Evolutionary conservation across 305 asterid genomes (phyloP).

Genomic region (Solanum hybrid): DNA sequence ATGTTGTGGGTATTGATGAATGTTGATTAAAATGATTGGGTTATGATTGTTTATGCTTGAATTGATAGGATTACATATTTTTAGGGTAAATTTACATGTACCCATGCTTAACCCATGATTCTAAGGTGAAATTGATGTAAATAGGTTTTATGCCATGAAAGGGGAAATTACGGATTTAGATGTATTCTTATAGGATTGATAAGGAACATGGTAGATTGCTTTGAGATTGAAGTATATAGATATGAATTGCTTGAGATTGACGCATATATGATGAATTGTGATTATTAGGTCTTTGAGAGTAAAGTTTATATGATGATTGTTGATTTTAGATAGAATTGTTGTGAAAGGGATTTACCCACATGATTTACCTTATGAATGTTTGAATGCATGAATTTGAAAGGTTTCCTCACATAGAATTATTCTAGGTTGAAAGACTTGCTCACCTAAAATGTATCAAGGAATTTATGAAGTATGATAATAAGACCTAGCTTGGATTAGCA

Average conservation of each 20-base stretch:
- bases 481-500: not conserved
- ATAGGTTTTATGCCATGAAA: not conserved
- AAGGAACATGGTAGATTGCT: not conserved
- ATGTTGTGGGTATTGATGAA: not conserved
- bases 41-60: not conserved
- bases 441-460: not conserved
- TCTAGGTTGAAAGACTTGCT: not conserved
- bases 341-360: not conserved
- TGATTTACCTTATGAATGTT: not conserved
- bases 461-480: not conserved
- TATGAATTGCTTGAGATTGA: not conserved
- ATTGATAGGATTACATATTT: not conserved
- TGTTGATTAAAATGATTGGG: not conserved
- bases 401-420: not conserved
- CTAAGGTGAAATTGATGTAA: not conserved
- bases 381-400: not conserved
- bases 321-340: not conserved
- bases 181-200: not conserved
- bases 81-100: not conserved
- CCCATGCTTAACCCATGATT: not conserved
- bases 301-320: not conserved
- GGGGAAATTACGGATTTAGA: not conserved
- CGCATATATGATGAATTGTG: not conserved
- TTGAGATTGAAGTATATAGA: not conserved
- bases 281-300: not conserved